Evolutionary conservation across 2,329 filamentous ascomycete genomes (phyloP), one percentile per base, ranked within the genome.

Genomic region (Penicillium nordicum): DNA sequence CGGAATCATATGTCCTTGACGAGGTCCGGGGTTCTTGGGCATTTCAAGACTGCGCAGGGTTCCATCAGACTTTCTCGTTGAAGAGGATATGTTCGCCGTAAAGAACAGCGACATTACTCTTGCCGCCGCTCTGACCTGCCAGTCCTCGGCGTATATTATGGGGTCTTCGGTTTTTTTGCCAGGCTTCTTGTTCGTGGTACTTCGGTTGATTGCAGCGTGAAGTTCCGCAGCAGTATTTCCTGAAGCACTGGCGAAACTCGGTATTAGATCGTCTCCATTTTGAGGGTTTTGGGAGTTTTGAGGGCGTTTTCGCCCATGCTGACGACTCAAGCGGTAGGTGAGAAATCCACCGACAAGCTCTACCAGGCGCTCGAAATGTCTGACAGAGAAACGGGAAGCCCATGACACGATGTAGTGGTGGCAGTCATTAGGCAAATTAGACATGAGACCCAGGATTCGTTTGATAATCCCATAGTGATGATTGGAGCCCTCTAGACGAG

Each of bases 391-490:
- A 45, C 85, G 83, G 12, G 88, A 85, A 65, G 95, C 86, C 91
- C 91, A 96, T 7, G 83, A 82, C 10, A 92, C 84, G 27, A 96
- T 74, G 64, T 88, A 84, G 52, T 88, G 86, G 65, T 96, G 92
- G 63, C 89, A 92, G 56, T 88, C 83, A 56, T 84, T 83, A 0
- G 90, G 82, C 12, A 89, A 79, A 70, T 95, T 90, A 1, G 90
- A 88, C 25, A 96, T 69, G 10, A 96, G 76, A 0, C 92, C 92
- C 27, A 96, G 73, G 38, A 95, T 86, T 37, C 92, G 84, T 72
- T 96, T 96, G 65, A 95, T 84, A 51, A 96, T 88, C 5, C 88
- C 88, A 2, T 89, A 92, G 72, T 96, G 89, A 57, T 89, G 84
- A 1, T 87, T 87, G 27, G 83, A 79, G 18, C 74, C 74, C 18